Evolutionary conservation across 495 filamentous ascomycete genomes (phyloP).

Genomic region (Aspergillus egyptiacus): DNA sequence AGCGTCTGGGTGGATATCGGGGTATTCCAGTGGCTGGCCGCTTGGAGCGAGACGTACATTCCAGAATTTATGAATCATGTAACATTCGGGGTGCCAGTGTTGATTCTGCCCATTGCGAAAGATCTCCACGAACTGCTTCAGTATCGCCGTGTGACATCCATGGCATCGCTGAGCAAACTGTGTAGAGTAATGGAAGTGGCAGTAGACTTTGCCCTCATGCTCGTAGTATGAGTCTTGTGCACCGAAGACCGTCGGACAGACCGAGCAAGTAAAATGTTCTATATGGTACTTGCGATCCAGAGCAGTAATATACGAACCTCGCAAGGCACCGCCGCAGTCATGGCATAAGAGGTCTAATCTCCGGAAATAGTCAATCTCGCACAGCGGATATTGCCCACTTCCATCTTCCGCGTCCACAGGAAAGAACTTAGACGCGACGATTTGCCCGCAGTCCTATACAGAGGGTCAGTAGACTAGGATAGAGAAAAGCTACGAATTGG

Average conservation of each 20-base stretch:
- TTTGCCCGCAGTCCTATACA: conserved; percentile 86
- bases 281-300: conserved; percentile 98
- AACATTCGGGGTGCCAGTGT: conserved; percentile 99
- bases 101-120: conserved; percentile 96
- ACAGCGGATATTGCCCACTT: conserved; percentile 84
- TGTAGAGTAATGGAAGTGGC: conserved; percentile 98
- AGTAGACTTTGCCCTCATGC: conserved; percentile 93
- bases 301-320: conserved; percentile 97
- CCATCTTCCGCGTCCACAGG: conserved; percentile 86
- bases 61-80: conserved; percentile 99
- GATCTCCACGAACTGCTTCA: conserved; percentile 99
- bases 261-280: conserved; percentile 97
- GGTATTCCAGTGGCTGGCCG: conserved; percentile 44
- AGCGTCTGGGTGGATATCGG: conserved; percentile 52
- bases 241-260: conserved; percentile 95
- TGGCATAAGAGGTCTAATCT: conserved; percentile 86
- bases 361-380: conserved; percentile 97
- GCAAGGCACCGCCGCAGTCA: conserved; percentile 85
- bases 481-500: background rate
- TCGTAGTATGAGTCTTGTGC: conserved; percentile 99
- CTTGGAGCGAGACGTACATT: conserved; percentile 77
- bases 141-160: conserved; percentile 94
- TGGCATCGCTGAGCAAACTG: conserved; percentile 94
- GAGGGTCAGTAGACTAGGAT: conserved; percentile 2
- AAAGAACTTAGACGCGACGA: conserved; percentile 98